Percentiles rank a stretch among this genome's conserved stretches.
phyloP scores from a whole-genome alignment of 371 early-diverging fungal genomes.

The Apophysomyces elegans region DNA sequence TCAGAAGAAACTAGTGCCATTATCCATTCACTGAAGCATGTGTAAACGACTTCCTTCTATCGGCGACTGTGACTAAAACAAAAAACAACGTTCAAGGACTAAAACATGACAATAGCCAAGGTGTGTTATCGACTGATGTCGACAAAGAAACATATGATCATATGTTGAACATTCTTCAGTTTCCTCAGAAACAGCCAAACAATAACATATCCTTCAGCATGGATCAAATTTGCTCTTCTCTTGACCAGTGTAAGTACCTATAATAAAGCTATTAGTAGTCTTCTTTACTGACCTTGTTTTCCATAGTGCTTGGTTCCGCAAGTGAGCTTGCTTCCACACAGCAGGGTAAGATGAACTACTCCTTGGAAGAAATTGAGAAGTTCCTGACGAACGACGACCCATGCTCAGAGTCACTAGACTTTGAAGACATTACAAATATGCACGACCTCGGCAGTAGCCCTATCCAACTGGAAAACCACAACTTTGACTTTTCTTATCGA shows the following conservation, averaged over 20 bases:
- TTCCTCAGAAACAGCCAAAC: background rate
- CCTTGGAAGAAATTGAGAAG: background rate
- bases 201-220: background rate
- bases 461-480: background rate
- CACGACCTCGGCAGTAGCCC: background rate
- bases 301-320: background rate
- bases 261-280: background rate
- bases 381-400: background rate
- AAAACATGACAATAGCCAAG: background rate
- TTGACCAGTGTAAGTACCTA: background rate
- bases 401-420: background rate
- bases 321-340: background rate
- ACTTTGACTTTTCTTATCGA: background rate
- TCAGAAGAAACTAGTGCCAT: background rate
- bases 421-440: background rate
- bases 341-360: background rate
- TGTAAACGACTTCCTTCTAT: background rate
- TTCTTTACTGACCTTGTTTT: background rate
- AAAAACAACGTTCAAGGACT: background rate
- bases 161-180: constrained; percentile 5
- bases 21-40: constrained; percentile 4
- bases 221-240: background rate
- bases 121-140: constrained; percentile 6
- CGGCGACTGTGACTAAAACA: background rate
- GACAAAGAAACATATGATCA: background rate